Evolutionary conservation across 192 early-diverging fungal species (phyloP), one percentile per base, ranked within the genome.

Genomic region (Phlyctochytrium bullatum): DNA sequence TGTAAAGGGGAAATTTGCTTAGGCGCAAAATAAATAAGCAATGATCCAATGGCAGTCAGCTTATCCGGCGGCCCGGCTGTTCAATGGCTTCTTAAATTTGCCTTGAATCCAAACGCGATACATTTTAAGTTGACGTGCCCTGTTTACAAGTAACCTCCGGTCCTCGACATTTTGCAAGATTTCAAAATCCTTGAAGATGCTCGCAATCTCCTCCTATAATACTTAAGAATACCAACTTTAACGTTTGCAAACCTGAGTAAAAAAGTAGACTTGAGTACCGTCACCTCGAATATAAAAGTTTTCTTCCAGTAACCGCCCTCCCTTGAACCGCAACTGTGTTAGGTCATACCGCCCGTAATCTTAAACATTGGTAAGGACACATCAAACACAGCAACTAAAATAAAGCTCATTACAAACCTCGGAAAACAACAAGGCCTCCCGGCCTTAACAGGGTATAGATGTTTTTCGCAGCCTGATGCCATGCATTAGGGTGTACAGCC

Each of bases 291-390:
- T 90, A 78, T 99, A 99, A 77, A 98, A 88, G 78, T 97, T 96
- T 31, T 94, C 90, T 4, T 92, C 88, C 4, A 99, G 75, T 73
- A 96, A 82, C 29, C 94, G 84, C 36, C 90, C 91, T 23, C 89
- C 79, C 73, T 98, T 99, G 76, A 99, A 95, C 52, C 96, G 88
- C 56, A 99, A 78, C 76, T 99, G 98, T 17, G 96, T 93, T 72
- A 96, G 83, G 75, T 99, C 98, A 76, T 98, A 95, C n/a, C 95
- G 78, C 17, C 92, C 98, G 77, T 99, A 98, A 74, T 99, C 97
- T 83, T 20, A 57, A 57, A 10, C 10, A 27, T 47, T 31, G 59
- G 59, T 1, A 64, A 74, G n/a, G 2, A 57, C 1, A 16, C 12
- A 12, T 3, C 51, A n/a, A n/a, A n/a, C n/a, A n/a, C n/a, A n/a